Conservation (phyloP, 2,329 filamentous ascomycete genomes). For the Talaromyces piceae region DNA sequence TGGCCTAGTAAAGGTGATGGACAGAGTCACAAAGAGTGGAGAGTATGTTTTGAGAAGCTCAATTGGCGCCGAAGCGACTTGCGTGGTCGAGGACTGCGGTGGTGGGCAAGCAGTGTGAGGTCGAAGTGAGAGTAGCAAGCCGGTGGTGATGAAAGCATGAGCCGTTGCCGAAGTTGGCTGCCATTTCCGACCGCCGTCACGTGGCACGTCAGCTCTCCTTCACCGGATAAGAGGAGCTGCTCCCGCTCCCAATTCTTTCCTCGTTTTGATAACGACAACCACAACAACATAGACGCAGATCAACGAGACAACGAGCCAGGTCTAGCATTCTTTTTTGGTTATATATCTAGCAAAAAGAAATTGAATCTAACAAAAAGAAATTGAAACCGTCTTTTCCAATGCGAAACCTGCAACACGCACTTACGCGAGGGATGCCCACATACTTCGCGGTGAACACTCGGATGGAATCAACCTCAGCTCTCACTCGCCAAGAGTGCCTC, state of each 20-base stretch:
- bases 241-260: not conserved
- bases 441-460: no score
- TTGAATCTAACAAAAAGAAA: no score
- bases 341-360: no score
- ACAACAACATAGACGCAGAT: no score
- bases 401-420: no score
- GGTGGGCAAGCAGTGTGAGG: slow-evolving; percentile 7
- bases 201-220: slow-evolving; percentile 13
- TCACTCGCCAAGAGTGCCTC: no score
- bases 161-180: slow-evolving; percentile 6
- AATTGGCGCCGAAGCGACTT: slow-evolving; percentile 18
- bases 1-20: slow-evolving; percentile 18
- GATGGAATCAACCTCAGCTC: no score
- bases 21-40: slow-evolving; percentile 19
- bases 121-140: slow-evolving; percentile 5
- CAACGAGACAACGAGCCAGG: no score
- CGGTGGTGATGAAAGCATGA: slow-evolving; percentile 11
- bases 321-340: no score
- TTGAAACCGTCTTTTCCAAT: no score
- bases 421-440: no score
- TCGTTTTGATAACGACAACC: not conserved
- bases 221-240: not conserved
- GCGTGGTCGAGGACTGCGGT: slow-evolving; percentile 17
- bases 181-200: slow-evolving; percentile 16
- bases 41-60: slow-evolving; percentile 26